Conservation (phyloP, 192 early-diverging fungal species). For the Obelidium mucronatum region DNA sequence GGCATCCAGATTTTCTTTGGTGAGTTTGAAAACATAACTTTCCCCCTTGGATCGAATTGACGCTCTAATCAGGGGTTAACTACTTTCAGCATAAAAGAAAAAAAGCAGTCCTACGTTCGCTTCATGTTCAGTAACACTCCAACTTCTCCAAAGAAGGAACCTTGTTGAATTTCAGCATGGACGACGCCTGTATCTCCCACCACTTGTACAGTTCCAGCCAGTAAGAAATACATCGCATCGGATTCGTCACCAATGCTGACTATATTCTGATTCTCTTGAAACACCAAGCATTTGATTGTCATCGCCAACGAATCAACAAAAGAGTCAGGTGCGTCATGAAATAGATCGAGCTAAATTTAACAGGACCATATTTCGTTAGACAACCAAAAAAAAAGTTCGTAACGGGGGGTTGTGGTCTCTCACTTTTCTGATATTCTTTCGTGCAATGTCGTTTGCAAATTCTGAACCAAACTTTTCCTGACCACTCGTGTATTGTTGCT, state of each 20-base stretch:
- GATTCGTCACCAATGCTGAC: slow-evolving; percentile 50
- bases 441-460: slow-evolving; percentile 52
- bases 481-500: slow-evolving; percentile 30
- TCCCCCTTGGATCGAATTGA: slow-evolving; percentile 54
- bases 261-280: slow-evolving; percentile 29
- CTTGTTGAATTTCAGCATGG: slow-evolving; percentile 50
- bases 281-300: slow-evolving; percentile 38
- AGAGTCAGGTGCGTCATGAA: slow-evolving; percentile 27
- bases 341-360: slow-evolving; percentile 42
- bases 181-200: slow-evolving; percentile 36
- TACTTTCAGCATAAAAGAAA: too few species aligned
- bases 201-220: slow-evolving; percentile 52
- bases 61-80: too few species aligned
- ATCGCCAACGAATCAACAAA: slow-evolving; percentile 49
- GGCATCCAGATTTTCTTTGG: slow-evolving; percentile 39
- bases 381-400: background rate
- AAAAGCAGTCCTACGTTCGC: too few species aligned
- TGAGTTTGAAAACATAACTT: slow-evolving; percentile 46
- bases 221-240: slow-evolving; percentile 49
- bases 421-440: slow-evolving; percentile 50
- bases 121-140: slow-evolving; percentile 54
- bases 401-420: too few species aligned
- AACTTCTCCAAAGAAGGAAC: slow-evolving; percentile 61
- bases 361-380: background rate
- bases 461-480: slow-evolving; percentile 55